Base-by-base conservation (phyloP, 768 basidiomycete genomes). In the Boletus tylopilopsis region DNA sequence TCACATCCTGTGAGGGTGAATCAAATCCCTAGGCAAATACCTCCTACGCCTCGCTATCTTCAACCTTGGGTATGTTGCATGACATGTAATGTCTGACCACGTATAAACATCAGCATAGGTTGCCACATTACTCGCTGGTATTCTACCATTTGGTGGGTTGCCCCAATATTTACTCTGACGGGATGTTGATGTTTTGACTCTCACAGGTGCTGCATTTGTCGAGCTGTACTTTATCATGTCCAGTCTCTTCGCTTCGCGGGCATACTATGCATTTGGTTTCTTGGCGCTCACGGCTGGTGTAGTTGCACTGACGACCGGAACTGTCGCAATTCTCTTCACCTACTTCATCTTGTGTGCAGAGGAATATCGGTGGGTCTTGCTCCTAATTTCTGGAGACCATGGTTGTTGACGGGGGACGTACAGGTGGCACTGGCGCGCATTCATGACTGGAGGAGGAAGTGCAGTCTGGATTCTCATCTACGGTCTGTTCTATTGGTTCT, bases 361-460 rank as follows among this genome's bases (percentile, higher is more conserved):
- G 67, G 94, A 98, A 60, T 97, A 96, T 66, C 75, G 90, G 87
- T 90, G 46, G 49, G 77, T 64, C 13, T 34, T 32, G 6, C 13
- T 29, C 40, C 23, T n/a, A 12, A 27, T 11, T 35, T 32, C 23
- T 42, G 21, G 29, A 6, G 12, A 39, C n/a, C 35, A 42, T 27
- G 32, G 4, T 41, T 45, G 18, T 51, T 54, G 30, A 60, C 39
- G 9, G 37, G 16, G 33, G 16, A 37, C 37, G 48, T 2, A 19
- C n/a, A 89, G 92, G 50, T 98, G 94, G 94, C 94, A 98, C 51
- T 98, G 95, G 95, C 82, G 92, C 38, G 80, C 91, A 5, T 96
- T 98, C 77, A 60, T 94, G 53, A 87, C 84, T 25, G 95, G 95
- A 30, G 95, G 93, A 9, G 92, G 94, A 21, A 90, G 87, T 53